phyloP scores from a whole-genome alignment of 2,329 filamentous ascomycete genomes.

The Nakataea oryzae region DNA sequence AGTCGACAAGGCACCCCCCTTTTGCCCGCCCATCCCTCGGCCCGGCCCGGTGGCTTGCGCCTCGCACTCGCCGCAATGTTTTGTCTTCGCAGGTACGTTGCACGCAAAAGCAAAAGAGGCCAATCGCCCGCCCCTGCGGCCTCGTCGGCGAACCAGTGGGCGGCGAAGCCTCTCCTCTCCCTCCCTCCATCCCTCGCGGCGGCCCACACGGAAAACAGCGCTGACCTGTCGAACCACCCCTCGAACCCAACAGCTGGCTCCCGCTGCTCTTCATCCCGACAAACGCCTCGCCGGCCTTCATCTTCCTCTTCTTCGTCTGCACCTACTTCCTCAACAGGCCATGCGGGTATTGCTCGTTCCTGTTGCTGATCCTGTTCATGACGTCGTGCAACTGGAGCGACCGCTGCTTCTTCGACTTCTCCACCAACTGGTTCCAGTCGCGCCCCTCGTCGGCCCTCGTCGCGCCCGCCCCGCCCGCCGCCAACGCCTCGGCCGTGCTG shows the following conservation, averaged over 20 bases:
- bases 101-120: not conserved
- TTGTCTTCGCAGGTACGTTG: conserved; percentile 51
- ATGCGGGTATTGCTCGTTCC: conserved; percentile 94
- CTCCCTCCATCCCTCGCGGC: not conserved
- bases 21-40: not conserved
- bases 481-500: conserved; percentile 18
- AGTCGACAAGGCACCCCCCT: not conserved
- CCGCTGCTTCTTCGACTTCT: conserved; percentile 86
- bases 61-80: conserved; percentile 38
- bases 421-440: conserved; percentile 88
- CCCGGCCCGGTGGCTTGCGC: not conserved
- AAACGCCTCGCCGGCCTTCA: conserved; percentile 75
- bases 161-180: not conserved
- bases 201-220: too few relatives aligned
- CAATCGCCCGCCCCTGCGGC: not conserved
- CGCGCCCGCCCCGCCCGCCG: conserved; percentile 13
- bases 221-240: not conserved
- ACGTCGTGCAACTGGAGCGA: conserved; percentile 70
- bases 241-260: conserved; percentile 52
- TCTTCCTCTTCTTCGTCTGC: conserved; percentile 80
- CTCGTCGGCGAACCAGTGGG: not conserved
- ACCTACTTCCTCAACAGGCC: conserved; percentile 95
- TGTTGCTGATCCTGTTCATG: conserved; percentile 88
- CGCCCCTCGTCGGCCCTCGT: conserved; percentile 33
- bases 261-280: conserved; percentile 82